Conservation (phyloP, 2,329 filamentous ascomycete species). For the Bertia moriformis region DNA sequence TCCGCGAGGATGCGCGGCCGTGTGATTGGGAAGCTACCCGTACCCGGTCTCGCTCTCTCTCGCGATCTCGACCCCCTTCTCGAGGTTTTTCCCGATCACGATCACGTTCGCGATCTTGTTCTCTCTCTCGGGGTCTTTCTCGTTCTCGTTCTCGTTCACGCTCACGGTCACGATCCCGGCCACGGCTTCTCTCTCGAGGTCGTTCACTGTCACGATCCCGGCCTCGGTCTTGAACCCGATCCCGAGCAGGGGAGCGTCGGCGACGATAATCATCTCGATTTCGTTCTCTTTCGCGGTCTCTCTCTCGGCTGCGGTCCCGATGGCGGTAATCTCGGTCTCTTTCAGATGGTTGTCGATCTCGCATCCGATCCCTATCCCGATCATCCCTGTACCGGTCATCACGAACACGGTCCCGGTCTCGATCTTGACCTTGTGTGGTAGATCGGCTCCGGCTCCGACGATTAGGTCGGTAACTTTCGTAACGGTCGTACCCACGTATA, state of each 20-base stretch:
- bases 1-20: conserved; percentile 2
- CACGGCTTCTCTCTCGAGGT: too few relatives aligned
- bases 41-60: background rate
- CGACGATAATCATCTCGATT: conserved; percentile 5
- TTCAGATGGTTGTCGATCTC: conserved; percentile 6
- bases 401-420: conserved; percentile 6
- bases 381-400: background rate
- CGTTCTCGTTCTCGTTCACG: conserved; percentile 2
- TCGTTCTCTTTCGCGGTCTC: background rate
- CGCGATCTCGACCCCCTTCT: conserved; percentile 5
- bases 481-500: conserved; percentile 11
- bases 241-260: conserved; percentile 9
- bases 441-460: conserved; percentile 18
- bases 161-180: conserved; percentile 1
- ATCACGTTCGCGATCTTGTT: conserved; percentile 9
- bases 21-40: conserved; percentile 15
- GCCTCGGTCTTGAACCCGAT: conserved; percentile 8
- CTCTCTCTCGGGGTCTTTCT: conserved; percentile 2
- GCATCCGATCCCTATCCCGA: conserved; percentile 2
- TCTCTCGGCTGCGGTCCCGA: conserved; percentile 7
- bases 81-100: conserved; percentile 4
- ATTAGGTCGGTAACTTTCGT: conserved; percentile 16
- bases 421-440: conserved; percentile 9
- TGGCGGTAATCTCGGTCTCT: conserved; percentile 11
- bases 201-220: background rate